phyloP scores from a whole-genome alignment of 169 alveolate genomes.

The Amoebophrya sp. region DNA sequence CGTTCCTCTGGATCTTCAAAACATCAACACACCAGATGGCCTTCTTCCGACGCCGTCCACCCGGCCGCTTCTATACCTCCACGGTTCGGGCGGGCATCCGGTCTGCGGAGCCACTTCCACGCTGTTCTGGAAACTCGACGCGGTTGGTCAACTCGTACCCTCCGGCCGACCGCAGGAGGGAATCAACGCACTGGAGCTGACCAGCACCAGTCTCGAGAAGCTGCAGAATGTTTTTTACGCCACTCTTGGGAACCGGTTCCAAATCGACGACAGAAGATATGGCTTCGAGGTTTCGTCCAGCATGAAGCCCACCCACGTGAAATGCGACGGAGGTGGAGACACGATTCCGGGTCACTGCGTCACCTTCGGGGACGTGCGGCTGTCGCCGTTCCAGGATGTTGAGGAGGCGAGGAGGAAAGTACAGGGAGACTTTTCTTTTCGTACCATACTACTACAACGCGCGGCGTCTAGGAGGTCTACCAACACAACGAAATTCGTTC shows the following conservation, averaged over 20 bases:
- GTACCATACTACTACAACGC: no score
- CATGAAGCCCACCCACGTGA: not conserved
- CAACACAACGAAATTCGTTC: no score
- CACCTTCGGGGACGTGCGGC: not conserved
- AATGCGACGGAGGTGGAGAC: not conserved
- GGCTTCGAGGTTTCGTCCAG: not conserved
- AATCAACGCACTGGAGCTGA: not conserved
- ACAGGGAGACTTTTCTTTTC: no score
- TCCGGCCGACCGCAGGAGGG: not conserved
- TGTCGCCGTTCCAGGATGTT: not conserved
- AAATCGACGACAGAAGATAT: not conserved
- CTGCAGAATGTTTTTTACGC: not conserved
- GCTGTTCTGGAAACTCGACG: not conserved
- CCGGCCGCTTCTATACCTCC: not conserved
- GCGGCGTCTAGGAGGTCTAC: no score
- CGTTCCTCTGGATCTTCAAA: no score
- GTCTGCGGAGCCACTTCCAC: not conserved
- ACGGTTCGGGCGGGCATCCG: not conserved
- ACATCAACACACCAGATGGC: no score
- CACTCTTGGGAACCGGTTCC: not conserved
- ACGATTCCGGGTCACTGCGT: not conserved
- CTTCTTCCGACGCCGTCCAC: no score
- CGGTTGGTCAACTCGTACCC: not conserved
- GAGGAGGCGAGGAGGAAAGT: not conserved
- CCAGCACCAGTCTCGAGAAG: not conserved